Conservation (phyloP, 1,284 basidiomycete genomes). For the Pyrrhoderma lamaoense region DNA sequence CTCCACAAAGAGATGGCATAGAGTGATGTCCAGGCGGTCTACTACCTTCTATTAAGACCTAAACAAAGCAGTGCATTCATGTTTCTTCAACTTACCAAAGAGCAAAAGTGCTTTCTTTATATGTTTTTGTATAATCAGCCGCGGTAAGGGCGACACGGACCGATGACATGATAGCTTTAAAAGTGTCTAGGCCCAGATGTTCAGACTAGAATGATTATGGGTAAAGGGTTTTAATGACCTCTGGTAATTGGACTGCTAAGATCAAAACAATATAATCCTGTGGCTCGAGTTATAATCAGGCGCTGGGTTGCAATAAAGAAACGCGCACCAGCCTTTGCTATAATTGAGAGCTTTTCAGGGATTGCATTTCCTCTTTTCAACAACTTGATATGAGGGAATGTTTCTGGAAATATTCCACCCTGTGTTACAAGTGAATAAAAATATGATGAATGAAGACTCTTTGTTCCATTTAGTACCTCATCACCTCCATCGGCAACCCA, state of each 20-base stretch:
- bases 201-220: background rate
- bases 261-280: conserved; percentile 33
- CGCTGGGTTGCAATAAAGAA: background rate
- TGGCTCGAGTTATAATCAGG: background rate
- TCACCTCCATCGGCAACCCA: conserved; percentile 30
- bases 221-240: conserved; percentile 17
- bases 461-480: conserved; percentile 20
- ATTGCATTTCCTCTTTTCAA: conserved; percentile 9
- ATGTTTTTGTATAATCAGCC: conserved; percentile 19
- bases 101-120: conserved; percentile 24
- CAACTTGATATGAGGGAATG: conserved; percentile 26
- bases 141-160: conserved; percentile 26
- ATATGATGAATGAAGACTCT: too few relatives aligned
- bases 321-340: conserved; percentile 27
- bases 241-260: conserved; percentile 31
- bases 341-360: conserved; percentile 17
- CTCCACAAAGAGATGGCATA: conserved; percentile 27
- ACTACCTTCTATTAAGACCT: conserved; percentile 19
- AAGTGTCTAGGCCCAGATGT: conserved; percentile 25
- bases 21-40: conserved; percentile 35
- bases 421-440: conserved; percentile 10
- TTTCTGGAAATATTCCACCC: conserved; percentile 30
- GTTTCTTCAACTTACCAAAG: conserved; percentile 23
- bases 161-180: conserved; percentile 27
- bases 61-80: background rate